Evolutionary conservation across 169 alveolate species (phyloP).

Genomic region (Plasmodium knowlesi): DNA sequence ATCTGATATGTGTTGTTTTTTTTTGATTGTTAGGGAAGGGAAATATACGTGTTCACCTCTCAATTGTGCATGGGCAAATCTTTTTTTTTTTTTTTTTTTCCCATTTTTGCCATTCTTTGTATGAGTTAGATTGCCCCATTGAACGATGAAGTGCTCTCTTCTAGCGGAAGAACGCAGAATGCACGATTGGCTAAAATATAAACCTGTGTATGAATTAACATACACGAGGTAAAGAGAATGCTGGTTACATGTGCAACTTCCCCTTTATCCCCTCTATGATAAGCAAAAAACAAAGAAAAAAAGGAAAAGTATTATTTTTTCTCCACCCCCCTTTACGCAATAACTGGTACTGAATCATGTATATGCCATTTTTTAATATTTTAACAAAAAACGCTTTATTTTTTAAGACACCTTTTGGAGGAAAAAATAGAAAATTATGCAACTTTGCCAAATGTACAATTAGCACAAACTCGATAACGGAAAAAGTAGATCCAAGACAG

Average conservation of each 20-base stretch:
- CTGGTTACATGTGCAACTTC: not conserved
- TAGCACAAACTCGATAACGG: constrained; percentile 17
- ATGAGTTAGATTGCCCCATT: not conserved
- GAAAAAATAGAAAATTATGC: constrained; percentile 21
- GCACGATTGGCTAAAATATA: not conserved
- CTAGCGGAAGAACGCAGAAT: not conserved
- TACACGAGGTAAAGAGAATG: not conserved
- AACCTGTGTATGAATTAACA: not conserved
- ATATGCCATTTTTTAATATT: constrained; percentile 20
- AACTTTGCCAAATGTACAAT: constrained; percentile 11
- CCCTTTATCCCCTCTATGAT: not conserved
- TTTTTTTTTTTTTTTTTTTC: not conserved
- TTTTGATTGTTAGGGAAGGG: not conserved
- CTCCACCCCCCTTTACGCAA: not conserved
- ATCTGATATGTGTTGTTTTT: not conserved
- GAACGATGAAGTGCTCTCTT: not conserved
- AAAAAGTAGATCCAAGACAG: constrained; percentile 5
- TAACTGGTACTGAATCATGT: constrained; percentile 19
- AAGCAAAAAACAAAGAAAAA: not conserved
- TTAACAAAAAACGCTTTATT: constrained; percentile 1
- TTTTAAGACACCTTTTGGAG: constrained; percentile 27
- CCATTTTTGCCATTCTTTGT: not conserved
- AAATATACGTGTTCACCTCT: not conserved
- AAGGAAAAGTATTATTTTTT: not conserved
- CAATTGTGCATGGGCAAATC: not conserved